These are phyloP conservation scores for Protomyces lactucae-debilis DNA, from an alignment of 1,139 yeast species.

Conservation along the genomic window DNA sequence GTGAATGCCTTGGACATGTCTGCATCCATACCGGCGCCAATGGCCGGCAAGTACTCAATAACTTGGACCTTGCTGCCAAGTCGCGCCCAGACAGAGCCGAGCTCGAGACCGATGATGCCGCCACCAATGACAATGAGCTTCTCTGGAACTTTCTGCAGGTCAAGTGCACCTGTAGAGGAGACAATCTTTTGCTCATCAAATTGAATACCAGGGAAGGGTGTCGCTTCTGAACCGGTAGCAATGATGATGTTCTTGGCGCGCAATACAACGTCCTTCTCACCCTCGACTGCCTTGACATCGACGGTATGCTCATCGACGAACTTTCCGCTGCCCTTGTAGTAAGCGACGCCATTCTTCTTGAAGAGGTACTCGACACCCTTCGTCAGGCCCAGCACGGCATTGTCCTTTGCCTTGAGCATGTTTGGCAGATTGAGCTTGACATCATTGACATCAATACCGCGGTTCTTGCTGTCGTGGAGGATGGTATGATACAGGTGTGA, in stretches of 20 bases:
- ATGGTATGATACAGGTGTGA: constrained; percentile 89
- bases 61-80: constrained; percentile 94
- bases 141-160: constrained; percentile 85
- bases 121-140: constrained; percentile 93
- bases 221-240: constrained; percentile 98
- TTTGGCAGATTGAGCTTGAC: constrained; percentile 68
- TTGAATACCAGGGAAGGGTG: constrained; percentile 97
- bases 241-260: constrained; percentile 84
- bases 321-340: constrained; percentile 89
- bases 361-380: constrained; percentile 91
- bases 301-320: constrained; percentile 76
- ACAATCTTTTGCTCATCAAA: constrained; percentile 97
- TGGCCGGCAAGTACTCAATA: constrained; percentile 80
- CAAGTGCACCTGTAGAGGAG: constrained; percentile 86
- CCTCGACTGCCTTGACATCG: constrained; percentile 81
- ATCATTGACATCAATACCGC: constrained; percentile 84
- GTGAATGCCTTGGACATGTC: constrained; percentile 89
- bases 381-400: constrained; percentile 81
- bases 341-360: constrained; percentile 91
- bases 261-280: constrained; percentile 60
- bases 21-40: constrained; percentile 91
- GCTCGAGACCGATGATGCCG: constrained; percentile 98
- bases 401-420: constrained; percentile 89
- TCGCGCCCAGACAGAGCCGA: constrained; percentile 97
- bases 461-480: constrained; percentile 70